phyloP scores from a whole-genome alignment of 257 asterid genomes.

The Solanum bulbocastanum region DNA sequence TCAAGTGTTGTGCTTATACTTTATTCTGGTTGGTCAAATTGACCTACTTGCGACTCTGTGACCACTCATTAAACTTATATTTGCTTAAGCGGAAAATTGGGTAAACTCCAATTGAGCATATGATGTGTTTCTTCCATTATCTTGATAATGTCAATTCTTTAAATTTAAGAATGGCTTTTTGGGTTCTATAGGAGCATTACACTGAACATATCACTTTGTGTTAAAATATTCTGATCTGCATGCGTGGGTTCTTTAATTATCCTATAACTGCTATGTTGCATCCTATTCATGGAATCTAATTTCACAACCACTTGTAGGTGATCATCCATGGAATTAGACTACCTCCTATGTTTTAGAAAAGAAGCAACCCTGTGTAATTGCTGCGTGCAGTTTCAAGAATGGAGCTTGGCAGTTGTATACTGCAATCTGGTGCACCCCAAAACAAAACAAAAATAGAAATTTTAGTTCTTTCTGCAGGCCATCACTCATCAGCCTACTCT shows the following conservation, averaged over 20 bases:
- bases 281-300: not conserved
- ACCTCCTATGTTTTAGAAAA: not conserved
- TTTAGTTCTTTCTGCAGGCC: not conserved
- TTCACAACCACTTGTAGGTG: not conserved
- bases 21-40: not conserved
- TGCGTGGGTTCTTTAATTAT: not conserved
- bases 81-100: not conserved
- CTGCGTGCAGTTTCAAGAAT: not conserved
- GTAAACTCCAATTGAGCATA: not conserved
- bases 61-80: not conserved
- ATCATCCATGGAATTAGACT: not conserved
- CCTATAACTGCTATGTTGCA: not conserved
- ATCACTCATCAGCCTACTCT: not conserved
- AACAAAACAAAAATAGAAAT: not conserved
- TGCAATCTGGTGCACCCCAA: not conserved
- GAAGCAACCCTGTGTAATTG: not conserved
- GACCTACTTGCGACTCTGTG: not conserved
- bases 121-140: not conserved
- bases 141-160: not conserved
- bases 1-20: not conserved
- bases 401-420: not conserved
- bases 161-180: not conserved
- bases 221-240: not conserved
- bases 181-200: not conserved
- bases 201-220: not conserved